Conservation (phyloP, 768 basidiomycete species). For the Multifurca ochricompacta region DNA sequence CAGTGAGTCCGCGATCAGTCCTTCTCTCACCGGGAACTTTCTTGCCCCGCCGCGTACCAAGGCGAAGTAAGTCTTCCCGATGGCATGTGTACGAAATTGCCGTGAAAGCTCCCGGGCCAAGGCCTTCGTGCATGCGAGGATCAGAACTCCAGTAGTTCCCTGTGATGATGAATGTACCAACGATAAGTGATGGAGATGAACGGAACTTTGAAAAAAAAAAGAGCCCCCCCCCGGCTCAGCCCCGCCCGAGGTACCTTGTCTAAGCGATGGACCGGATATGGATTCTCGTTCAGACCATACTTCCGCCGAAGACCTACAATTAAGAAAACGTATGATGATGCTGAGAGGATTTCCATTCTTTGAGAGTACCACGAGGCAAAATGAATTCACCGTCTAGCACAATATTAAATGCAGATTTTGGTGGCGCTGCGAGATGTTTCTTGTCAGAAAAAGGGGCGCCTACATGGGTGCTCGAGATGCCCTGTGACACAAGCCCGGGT, state of each 20-base stretch:
- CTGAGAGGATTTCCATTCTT: background rate
- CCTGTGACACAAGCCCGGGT: conserved; percentile 18
- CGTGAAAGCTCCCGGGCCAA: conserved; percentile 15
- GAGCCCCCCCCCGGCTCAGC: too few species aligned
- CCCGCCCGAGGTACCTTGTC: conserved; percentile 21
- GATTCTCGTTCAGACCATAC: background rate
- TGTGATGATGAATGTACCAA: background rate
- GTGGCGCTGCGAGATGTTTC: background rate
- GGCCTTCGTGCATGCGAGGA: conserved; percentile 16
- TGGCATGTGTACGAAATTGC: conserved; percentile 12
- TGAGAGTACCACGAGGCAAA: background rate
- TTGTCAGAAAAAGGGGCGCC: background rate
- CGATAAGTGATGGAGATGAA: background rate
- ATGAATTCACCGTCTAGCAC: conserved; percentile 1
- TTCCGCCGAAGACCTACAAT: conserved; percentile 8
- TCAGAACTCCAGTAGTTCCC: conserved; percentile 17
- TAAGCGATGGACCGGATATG: conserved; percentile 20
- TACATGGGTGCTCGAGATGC: background rate
- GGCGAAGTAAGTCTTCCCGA: conserved; percentile 19
- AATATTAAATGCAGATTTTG: background rate
- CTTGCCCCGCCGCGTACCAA: conserved; percentile 7
- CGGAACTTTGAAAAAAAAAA: background rate
- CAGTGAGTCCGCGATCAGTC: conserved; percentile 1
- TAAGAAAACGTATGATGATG: background rate
- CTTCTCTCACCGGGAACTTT: conserved; percentile 1